A percentile compares a stretch with the other conserved stretches of the same genome.
Conservation (phyloP, 768 basidiomycete species). For the Tulasnella sp. region DNA sequence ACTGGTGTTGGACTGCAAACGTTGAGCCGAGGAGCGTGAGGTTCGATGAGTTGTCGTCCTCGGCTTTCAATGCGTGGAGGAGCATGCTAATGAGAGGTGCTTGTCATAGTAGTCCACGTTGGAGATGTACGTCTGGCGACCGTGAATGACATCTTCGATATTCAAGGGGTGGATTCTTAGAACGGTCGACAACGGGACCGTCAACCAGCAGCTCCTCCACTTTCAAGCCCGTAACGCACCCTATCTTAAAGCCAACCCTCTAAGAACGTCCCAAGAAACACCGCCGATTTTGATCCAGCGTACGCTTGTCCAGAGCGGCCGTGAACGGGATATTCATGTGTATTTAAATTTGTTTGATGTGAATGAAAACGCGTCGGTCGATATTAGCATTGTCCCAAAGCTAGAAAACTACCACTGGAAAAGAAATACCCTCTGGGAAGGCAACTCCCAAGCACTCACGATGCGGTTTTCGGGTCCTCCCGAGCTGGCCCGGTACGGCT, state of each 20-base stretch:
- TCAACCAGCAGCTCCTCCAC: neutral
- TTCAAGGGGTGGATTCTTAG: slow-evolving; percentile 32
- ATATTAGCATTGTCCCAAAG: neutral
- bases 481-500: neutral
- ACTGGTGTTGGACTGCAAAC: neutral
- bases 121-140: slow-evolving; percentile 28
- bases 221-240: neutral
- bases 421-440: neutral
- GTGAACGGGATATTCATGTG: slow-evolving; percentile 9
- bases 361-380: neutral
- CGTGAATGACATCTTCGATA: slow-evolving; percentile 34
- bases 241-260: slow-evolving; percentile 9
- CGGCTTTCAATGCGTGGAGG: slow-evolving; percentile 51
- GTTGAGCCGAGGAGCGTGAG: slow-evolving; percentile 22
- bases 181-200: neutral
- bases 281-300: slow-evolving; percentile 27
- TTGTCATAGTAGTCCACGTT: slow-evolving; percentile 32
- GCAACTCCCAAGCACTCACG: slow-evolving; percentile 9
- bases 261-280: slow-evolving; percentile 24
- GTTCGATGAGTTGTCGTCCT: slow-evolving; percentile 15
- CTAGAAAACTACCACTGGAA: neutral
- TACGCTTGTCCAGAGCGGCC: slow-evolving; percentile 25
- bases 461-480: slow-evolving; percentile 15
- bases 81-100: slow-evolving; percentile 66
- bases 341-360: neutral